Evolutionary conservation across 2,329 filamentous ascomycete species (phyloP).

Genomic region (Harringtonia aguacate): DNA sequence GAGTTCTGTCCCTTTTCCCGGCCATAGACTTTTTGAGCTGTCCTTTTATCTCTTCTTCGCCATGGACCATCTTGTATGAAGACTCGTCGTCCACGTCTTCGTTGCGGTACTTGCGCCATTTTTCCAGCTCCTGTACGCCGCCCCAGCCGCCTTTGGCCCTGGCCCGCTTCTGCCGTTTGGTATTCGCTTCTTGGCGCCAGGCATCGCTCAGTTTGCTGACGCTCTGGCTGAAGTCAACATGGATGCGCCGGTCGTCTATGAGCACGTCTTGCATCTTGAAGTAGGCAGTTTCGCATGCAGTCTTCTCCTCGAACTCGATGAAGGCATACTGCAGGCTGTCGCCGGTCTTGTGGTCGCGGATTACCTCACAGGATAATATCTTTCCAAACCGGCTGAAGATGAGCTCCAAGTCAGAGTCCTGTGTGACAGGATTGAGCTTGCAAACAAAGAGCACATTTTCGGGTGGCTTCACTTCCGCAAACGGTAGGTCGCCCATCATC

Average conservation of each 20-base stretch:
- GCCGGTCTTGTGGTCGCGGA: slow-evolving; percentile 84
- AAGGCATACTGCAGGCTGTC: slow-evolving; percentile 97
- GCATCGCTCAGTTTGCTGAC: slow-evolving; percentile 78
- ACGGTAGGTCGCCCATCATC: slow-evolving; percentile 95
- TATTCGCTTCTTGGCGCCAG: slow-evolving; percentile 79
- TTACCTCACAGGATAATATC: slow-evolving; percentile 92
- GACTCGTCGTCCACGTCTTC: slow-evolving; percentile 36
- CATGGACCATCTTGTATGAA: slow-evolving; percentile 70
- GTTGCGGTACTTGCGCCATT: slow-evolving; percentile 80
- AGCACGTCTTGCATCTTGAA: slow-evolving; percentile 98
- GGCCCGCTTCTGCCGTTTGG: slow-evolving; percentile 51
- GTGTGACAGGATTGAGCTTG: slow-evolving; percentile 94
- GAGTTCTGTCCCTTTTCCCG: slow-evolving; percentile 7
- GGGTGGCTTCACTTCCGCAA: slow-evolving; percentile 92
- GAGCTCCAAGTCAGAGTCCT: slow-evolving; percentile 85
- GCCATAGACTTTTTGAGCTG: slow-evolving; percentile 28
- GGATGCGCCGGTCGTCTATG: slow-evolving; percentile 94
- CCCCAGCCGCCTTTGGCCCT: slow-evolving; percentile 67
- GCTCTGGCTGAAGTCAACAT: slow-evolving; percentile 97
- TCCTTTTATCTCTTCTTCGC: slow-evolving; percentile 55
- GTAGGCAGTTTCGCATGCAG: slow-evolving; percentile 87
- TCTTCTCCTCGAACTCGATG: slow-evolving; percentile 90
- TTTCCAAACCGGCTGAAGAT: slow-evolving; percentile 96
- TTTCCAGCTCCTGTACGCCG: slow-evolving; percentile 78
- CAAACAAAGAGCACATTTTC: slow-evolving; percentile 98